Base-by-base conservation (phyloP, 371 early-diverging fungal species). In the Chytridiales sp. region DNA sequence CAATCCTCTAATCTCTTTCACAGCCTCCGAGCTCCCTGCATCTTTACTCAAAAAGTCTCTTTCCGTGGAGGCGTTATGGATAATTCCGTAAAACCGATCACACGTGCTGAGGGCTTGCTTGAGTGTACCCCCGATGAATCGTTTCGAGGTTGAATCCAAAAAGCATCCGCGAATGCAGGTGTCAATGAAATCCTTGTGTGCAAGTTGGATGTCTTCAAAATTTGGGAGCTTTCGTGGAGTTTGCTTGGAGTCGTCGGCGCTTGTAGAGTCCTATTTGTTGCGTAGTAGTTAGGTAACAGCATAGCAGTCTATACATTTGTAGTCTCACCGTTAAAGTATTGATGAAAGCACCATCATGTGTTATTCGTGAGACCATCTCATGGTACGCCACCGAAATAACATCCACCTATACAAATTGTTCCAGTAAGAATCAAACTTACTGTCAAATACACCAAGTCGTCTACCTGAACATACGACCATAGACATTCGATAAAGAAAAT, bases 381-480 rank as follows among this genome's bases (percentile, higher is more conserved):
- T 76, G 66, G 53, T 69, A 77, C 26, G 71, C 71, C 4, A 75
- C 62, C 2, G 75, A 77, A n/a, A 90, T 76, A 0, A 88, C 83
- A 67, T 89, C 86, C 70, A 77, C 81, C 87, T 86, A 62, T 21
- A 1, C 11, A 36, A 27, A n/a, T 50, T 0, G 27, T 15, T 24
- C 11, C 22, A 32, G 9, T 26, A 35, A 17, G 22, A 22, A 5
- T 27, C 6, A n/a, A n/a, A n/a, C 3, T 4, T 4, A 8, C 39
- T 21, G 1, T 31, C 6, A 35, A 13, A 27, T 26, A 27, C 3
- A 21, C n/a, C 3, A 24, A 60, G 26, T 17, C 9, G 46, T 63
- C 44, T 74, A 86, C 88, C 82, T 90, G 91, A 6, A 88, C 68
- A 73, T 90, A 88, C 15, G 75, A 74, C 91, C 91, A 90, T 27